phyloP scores from a whole-genome alignment of 1,284 basidiomycete genomes.

The Sutorius eximius region DNA sequence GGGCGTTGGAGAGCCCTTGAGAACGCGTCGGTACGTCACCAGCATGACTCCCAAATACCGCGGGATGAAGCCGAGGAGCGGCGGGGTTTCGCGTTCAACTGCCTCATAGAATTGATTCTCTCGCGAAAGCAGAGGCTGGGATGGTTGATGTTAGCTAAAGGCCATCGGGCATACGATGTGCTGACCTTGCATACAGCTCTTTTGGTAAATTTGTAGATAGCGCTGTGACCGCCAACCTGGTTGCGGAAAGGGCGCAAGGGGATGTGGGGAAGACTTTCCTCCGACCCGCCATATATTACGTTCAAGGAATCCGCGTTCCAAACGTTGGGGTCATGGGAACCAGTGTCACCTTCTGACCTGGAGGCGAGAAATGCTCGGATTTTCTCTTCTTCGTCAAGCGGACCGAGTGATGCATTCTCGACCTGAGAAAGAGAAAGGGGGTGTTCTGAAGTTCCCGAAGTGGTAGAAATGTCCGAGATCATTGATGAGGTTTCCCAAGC shows the following conservation, averaged over 20 bases:
- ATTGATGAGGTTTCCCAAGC: conserved; percentile 70
- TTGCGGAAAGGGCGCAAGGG: conserved; percentile 96
- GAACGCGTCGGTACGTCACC: conserved; percentile 87
- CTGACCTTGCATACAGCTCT: conserved; percentile 97
- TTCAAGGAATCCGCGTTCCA: conserved; percentile 45
- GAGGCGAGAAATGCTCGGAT: conserved; percentile 3
- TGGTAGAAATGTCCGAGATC: conserved; percentile 57
- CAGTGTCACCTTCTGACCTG: conserved; percentile 26
- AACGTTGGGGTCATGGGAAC: conserved; percentile 11
- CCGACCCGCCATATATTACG: conserved; percentile 45
- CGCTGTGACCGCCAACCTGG: conserved; percentile 95
- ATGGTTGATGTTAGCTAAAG: conserved; percentile 18
- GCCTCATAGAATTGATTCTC: conserved; percentile 99
- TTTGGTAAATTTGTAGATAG: conserved; percentile 98
- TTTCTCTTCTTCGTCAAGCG: conserved; percentile 13
- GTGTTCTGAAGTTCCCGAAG: conserved; percentile 34
- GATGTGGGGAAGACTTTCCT: conserved; percentile 79
- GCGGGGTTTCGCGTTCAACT: conserved; percentile 90
- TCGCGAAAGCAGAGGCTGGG: conserved; percentile 88
- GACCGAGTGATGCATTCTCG: conserved; percentile 7
- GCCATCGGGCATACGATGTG: conserved; percentile 10
- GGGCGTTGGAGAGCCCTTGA: conserved; percentile 42
- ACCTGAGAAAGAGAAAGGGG: conserved; percentile 23
- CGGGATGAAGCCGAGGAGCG: conserved; percentile 89
- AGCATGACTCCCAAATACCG: conserved; percentile 98